Conservation (phyloP, 768 basidiomycete genomes). For the Kwoniella mangroviensis region DNA sequence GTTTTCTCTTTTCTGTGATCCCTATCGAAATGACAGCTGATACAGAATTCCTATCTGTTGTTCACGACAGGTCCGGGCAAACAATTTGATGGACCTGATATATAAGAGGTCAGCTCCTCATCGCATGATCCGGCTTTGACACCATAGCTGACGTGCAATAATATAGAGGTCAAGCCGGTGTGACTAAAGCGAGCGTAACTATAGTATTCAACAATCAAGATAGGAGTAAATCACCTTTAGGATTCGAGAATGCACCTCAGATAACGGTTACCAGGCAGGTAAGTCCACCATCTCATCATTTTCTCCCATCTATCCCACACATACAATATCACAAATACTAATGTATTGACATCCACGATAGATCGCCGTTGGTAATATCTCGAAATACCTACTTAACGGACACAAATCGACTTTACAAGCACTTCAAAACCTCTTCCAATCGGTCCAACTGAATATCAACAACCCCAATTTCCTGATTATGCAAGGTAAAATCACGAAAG, state of each 20-base stretch:
- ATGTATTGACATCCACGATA: constrained; percentile 51
- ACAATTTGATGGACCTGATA: constrained; percentile 93
- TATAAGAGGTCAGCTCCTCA: constrained; percentile 73
- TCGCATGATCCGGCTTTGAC: neutral
- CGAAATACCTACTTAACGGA: constrained; percentile 94
- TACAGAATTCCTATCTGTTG: too few species aligned
- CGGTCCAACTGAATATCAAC: constrained; percentile 98
- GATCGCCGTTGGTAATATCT: constrained; percentile 90
- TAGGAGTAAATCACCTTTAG: constrained; percentile 76
- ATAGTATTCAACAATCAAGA: constrained; percentile 99
- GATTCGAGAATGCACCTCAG: constrained; percentile 76
- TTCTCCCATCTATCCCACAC: neutral
- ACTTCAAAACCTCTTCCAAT: constrained; percentile 90
- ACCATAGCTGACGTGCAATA: neutral
- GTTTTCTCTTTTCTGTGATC: neutral
- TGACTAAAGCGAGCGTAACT: constrained; percentile 96
- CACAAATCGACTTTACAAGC: constrained; percentile 85
- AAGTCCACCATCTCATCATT: constrained; percentile 34
- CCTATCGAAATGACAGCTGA: too few species aligned
- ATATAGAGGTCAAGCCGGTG: constrained; percentile 79
- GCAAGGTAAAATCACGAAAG: constrained; percentile 99
- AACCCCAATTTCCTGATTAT: constrained; percentile 99
- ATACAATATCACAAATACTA: neutral
- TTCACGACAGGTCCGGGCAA: constrained; percentile 57
- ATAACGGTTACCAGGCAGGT: constrained; percentile 98